Evolutionary conservation across 2,329 filamentous ascomycete species (phyloP).

Genomic region (Geosmithia morbida): DNA sequence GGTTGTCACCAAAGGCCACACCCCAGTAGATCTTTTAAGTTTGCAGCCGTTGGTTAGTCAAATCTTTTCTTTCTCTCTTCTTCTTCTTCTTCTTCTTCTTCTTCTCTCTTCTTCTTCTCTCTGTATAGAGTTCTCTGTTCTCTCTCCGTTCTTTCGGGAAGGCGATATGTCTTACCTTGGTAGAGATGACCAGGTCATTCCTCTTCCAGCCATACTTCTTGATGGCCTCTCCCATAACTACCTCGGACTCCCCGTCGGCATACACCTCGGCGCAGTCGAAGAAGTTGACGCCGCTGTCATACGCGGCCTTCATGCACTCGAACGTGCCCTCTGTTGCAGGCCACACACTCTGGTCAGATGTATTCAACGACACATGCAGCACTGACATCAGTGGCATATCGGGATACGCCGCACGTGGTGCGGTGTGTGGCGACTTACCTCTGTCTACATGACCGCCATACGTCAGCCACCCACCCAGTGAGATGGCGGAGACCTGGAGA

Average conservation of each 20-base stretch:
- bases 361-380: background rate
- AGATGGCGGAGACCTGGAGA: conserved; percentile 60
- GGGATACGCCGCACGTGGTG: too few species aligned
- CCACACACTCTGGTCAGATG: too few species aligned
- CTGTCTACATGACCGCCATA: conserved; percentile 61
- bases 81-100: too few species aligned
- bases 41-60: too few species aligned
- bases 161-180: conserved; percentile 40
- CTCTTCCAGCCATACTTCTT: conserved; percentile 46
- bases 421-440: too few species aligned
- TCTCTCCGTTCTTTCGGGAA: too few species aligned
- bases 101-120: too few species aligned
- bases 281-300: conserved; percentile 46
- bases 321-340: conserved; percentile 25
- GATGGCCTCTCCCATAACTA: conserved; percentile 47
- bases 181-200: conserved; percentile 45
- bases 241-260: conserved; percentile 44
- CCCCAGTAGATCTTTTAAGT: conserved; percentile 61
- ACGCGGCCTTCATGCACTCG: conserved; percentile 46
- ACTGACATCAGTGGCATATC: background rate
- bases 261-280: conserved; percentile 48
- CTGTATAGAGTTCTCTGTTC: too few species aligned
- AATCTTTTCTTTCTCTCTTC: conserved; percentile 15
- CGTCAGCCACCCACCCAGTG: conserved; percentile 58
- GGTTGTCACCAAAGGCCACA: conserved; percentile 40